Base-by-base conservation (phyloP, 1,284 basidiomycete genomes). In the Wallemia hederae region DNA sequence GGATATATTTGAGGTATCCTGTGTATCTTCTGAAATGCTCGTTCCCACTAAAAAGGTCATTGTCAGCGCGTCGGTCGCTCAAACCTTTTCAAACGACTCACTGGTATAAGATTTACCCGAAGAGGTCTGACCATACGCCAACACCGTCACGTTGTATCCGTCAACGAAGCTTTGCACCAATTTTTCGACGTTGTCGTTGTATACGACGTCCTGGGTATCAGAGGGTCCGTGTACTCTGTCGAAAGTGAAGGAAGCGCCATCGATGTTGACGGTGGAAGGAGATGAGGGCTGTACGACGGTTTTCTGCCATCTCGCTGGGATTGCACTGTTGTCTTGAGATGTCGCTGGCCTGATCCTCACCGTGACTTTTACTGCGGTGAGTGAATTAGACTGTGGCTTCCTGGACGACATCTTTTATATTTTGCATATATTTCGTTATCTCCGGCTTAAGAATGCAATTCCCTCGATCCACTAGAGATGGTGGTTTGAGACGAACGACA, bases 121-220 rank as follows among this genome's bases (percentile, higher is more conserved):
- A 2, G 94, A 94, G 0, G 94, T 99, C 70, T 98, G 94, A 1
- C 94, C 94, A 69, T 99, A 99, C 1, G 92, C 92, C 73, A 98
- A 98, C 31, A 98, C 76, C 0, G 94, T 98, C 69, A 94, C 98
- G 68, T 98, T 98, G 74, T 97, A 99, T 1, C 94, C 94, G 67
- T 80, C 76, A 59, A 97, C 72, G 34, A 98, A 91, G 69, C 98
- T 87, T 58, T 89, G 81, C 58, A 99, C 75, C 77, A 98, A 86
- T 0, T 86, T 87, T 62, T 79, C 79, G 31, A 94, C 92, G 34
- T 97, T 91, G 63, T 96, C 85, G 64, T 86, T 79, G 70, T 94
- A 98, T 25, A 99, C 78, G 77, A 89, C 80, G 29, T 85, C 81
- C 69, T 99, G 94, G 69, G 96, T 91, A 9, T 92, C 92, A 69